Base-by-base conservation (phyloP, 2,329 filamentous ascomycete species). In the Pseudogymnoascus sp. region DNA sequence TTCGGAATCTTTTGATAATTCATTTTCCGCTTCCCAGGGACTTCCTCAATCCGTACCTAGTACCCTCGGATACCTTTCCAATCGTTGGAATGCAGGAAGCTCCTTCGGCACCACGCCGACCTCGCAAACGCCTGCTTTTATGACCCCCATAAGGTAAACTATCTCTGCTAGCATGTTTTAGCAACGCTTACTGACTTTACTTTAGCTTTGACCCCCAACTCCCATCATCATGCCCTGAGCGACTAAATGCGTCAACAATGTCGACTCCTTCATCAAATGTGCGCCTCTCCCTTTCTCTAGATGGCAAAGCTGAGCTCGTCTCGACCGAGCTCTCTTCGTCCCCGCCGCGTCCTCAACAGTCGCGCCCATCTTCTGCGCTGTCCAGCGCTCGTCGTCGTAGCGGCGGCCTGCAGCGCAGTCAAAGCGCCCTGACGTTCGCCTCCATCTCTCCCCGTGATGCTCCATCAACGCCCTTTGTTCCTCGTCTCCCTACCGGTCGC, bases 231-330 rank as follows among this genome's bases (percentile, higher is more conserved):
- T 72, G 71, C 56, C 70, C 70, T 29, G 71, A 71, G 60, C 66
- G 69, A 31, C 65, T 72, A 44, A 64, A 65, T 31, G 63, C 37
- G 17, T 59, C 67, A 17, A 64, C 63, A 44, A 59, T 46, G n/a
- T 65, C 65, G 17, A 66, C 67, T 7, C 61, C 65, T 7, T 65
- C 69, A 33, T 59, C 68, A 33, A 62, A 68, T 37, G 82, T 96
- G 64, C 87, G 91, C 59, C 81, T 97, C 29, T 91, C 90, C 1
- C 86, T 95, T 71, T 95, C 91, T 17, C 82, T 93, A 33, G 91
- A 97, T 71, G 93, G 93, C 68, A 93, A 93, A 72, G 93, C 93
- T n/a, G 89, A 93, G 70, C 81, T 97, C 61, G 85, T 93, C 21
- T 85, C 83, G 15, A 80, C 88, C 62, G 82, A 88, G 66, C 85